Evolutionary conservation across 176 grass and related monocot species (phyloP).

Genomic region (Bonia amplexicaulis): DNA sequence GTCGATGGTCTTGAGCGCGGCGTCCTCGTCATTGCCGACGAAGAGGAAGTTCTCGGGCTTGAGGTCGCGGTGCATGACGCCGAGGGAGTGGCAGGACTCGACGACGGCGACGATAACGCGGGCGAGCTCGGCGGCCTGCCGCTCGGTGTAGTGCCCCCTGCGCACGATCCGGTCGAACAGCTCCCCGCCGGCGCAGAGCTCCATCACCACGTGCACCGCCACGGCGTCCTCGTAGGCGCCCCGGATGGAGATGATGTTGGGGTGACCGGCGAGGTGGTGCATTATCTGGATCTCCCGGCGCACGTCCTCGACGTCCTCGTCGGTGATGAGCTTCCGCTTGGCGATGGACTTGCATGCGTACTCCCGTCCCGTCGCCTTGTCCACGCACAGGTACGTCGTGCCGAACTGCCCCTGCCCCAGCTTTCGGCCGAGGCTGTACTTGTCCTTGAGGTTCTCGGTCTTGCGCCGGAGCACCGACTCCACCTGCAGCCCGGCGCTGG

Average conservation of each 20-base stretch:
- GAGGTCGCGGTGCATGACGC: constrained; percentile 49
- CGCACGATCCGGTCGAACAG: constrained; percentile 54
- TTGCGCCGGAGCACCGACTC: constrained; percentile 51
- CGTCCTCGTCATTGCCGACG: constrained; percentile 33
- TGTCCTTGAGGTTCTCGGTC: constrained; percentile 49
- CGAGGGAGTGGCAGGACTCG: constrained; percentile 48
- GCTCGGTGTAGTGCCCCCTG: constrained; percentile 40
- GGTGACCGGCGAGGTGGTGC: constrained; percentile 57
- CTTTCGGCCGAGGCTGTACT: constrained; percentile 45
- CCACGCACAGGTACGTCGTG: constrained; percentile 52
- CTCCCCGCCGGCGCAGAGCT: constrained; percentile 51
- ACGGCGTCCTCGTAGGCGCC: constrained; percentile 47
- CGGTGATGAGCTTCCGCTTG: constrained; percentile 61
- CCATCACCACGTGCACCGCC: constrained; percentile 54
- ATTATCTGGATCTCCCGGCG: constrained; percentile 61
- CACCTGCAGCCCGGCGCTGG: constrained; percentile 49
- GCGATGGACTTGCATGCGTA: constrained; percentile 73
- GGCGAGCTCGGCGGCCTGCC: constrained; percentile 42
- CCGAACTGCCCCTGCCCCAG: constrained; percentile 56
- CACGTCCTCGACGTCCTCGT: constrained; percentile 68
- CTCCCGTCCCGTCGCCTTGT: constrained; percentile 39
- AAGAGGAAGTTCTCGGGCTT: constrained; percentile 53
- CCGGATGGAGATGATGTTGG: constrained; percentile 34
- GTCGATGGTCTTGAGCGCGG: constrained; percentile 54
- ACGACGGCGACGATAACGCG: constrained; percentile 43